Base-by-base conservation (phyloP, 2,329 filamentous ascomycete species). In the Whalleya microplaca region DNA sequence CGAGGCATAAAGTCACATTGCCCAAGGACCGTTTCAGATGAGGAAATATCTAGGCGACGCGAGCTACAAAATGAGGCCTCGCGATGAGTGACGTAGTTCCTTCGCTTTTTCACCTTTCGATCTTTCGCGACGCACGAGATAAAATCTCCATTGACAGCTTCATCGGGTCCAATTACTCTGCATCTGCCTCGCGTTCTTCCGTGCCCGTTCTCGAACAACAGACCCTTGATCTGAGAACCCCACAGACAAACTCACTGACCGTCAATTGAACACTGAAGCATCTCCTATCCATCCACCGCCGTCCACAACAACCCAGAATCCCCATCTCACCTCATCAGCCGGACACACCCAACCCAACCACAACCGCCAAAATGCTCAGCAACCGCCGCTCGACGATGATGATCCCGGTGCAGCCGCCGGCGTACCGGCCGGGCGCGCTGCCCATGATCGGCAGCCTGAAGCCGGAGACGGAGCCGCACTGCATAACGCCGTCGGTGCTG, bases 381-480 rank as follows among this genome's bases (percentile, higher is more conserved):
- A 66, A 65, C 43, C 63, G 64, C 8, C 64, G 63, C 42, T 59
- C 64, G 3, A 66, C 59, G 21, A 51, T 66, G 21, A 59, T 65
- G 51, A 50, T 61, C 16, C 51, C 57, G 19, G 23, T 53, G 44
- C 54, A 53, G 19, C 42, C 63, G 16, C 32, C 42, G 3, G 37
- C 47, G 20, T 49, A 55, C 45, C 41, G 52, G 1, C 37, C 51
- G 12, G 50, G 37, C 6, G 32, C 49, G 19, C 40, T 42, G 14
- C 45, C 45, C 5, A 56, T 48, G 21, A 55, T 59, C 49, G 40
- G 53, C 48, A 60, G 53, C 44, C 41, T 51, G 8, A 58, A 48
- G 6, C 59, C 61, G n/a, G 59, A 62, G 10, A 45, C 42, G 19
- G 66, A 68, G 46, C 66, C 66, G 8, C 66, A 62, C 51, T 59